Conservation (phyloP, 2,329 filamentous ascomycete genomes). For the Pezicula rhizophila region DNA sequence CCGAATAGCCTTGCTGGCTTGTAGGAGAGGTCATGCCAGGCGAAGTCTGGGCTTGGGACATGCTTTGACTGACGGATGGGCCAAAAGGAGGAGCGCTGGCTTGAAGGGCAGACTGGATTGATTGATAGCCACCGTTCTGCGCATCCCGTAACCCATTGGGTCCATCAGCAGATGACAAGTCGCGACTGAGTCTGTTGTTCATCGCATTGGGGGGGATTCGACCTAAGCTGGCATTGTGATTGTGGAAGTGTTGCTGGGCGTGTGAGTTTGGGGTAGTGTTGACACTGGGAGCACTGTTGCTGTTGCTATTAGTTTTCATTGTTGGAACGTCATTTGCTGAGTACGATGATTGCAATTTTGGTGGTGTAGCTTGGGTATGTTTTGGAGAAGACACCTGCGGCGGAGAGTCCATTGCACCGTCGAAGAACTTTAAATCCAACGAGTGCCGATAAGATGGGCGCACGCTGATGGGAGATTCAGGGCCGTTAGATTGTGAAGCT, state of each 20-base stretch:
- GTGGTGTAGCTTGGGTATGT: constrained; percentile 54
- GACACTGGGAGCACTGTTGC: constrained; percentile 11
- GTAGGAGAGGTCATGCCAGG: constrained; percentile 21
- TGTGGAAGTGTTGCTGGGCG: constrained; percentile 52
- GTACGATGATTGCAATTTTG: constrained; percentile 80
- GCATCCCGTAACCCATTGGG: constrained; percentile 33
- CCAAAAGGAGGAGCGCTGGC: constrained; percentile 76
- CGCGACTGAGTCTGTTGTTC: constrained; percentile 66
- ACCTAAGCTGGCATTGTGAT: constrained; percentile 78
- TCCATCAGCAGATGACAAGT: constrained; percentile 41
- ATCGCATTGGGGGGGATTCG: constrained; percentile 65
- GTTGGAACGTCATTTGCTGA: constrained; percentile 87
- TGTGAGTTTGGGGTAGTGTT: constrained; percentile 46
- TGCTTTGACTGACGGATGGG: constrained; percentile 43
- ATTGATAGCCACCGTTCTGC: constrained; percentile 44
- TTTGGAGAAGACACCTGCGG: constrained; percentile 33
- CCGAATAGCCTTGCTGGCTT: constrained; percentile 20
- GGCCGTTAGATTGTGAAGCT: constrained; percentile 28
- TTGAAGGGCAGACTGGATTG: constrained; percentile 69
- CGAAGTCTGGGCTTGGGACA: constrained; percentile 22
- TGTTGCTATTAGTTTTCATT: constrained; percentile 51
- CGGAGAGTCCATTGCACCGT: constrained; percentile 24
- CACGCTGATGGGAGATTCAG: constrained; percentile 40
- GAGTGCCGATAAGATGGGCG: constrained; percentile 51
- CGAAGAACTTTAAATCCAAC: constrained; percentile 45